A percentile compares a stretch with the other conserved stretches of the same genome.
Conservation (phyloP, 257 asterid genomes). For the Solanum rostratum region DNA sequence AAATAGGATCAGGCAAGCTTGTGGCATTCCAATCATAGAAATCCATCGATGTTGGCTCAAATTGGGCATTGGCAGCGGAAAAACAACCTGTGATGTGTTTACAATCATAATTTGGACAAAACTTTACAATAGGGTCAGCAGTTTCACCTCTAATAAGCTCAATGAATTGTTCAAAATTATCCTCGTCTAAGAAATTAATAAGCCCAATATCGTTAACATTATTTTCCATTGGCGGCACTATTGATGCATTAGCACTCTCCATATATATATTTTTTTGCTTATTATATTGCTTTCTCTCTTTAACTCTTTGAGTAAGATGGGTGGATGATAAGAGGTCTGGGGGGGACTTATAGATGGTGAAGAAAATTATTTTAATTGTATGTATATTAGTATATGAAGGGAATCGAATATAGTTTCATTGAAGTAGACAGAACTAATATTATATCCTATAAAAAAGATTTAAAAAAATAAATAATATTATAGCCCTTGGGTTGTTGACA, state of each 20-base stretch:
- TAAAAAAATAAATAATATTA: background rate
- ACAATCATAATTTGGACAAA: slow-evolving; percentile 12
- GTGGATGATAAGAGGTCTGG: background rate
- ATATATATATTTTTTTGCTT: background rate
- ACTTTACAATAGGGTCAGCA: slow-evolving; percentile 9
- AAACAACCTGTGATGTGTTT: slow-evolving; percentile 9
- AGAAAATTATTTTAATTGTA: background rate
- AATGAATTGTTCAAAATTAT: slow-evolving; percentile 35
- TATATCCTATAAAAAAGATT: background rate
- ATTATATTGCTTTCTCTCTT: background rate
- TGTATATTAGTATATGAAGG: slow-evolving; percentile 15
- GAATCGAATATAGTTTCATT: slow-evolving; percentile 7
- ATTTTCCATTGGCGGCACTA: slow-evolving; percentile 2
- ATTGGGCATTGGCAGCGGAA: background rate
- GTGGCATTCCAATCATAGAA: background rate
- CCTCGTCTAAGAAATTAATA: slow-evolving; percentile 44
- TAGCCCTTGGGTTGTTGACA: background rate
- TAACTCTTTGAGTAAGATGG: background rate
- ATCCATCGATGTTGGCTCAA: background rate
- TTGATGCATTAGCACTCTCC: slow-evolving; percentile 12
- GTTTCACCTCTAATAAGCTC: slow-evolving; percentile 33
- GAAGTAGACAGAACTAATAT: background rate
- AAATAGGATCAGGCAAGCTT: background rate
- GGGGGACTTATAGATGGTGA: slow-evolving; percentile 5
- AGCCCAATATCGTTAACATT: slow-evolving; percentile 21